Evolutionary conservation across 257 asterid genomes (phyloP).

Genomic region (Prunella vulgaris): DNA sequence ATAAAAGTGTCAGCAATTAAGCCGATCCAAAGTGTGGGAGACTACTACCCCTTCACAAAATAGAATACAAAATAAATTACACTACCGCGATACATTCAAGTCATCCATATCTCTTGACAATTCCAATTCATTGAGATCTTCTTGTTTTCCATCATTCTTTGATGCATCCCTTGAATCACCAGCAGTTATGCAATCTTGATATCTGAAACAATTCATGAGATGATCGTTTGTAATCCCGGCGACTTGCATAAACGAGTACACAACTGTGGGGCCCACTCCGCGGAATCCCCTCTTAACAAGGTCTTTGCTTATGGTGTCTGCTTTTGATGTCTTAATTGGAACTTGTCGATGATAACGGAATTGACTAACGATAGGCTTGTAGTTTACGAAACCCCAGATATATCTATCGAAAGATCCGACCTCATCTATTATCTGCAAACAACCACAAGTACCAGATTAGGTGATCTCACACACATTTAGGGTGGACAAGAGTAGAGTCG

Average conservation of each 20-base stretch:
- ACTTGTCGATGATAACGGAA: conserved; percentile 91
- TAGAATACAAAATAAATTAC: conserved; percentile 30
- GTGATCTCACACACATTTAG: neutral
- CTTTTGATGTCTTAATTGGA: conserved; percentile 86
- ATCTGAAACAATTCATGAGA: conserved; percentile 79
- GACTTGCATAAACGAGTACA: conserved; percentile 93
- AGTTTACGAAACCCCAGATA: conserved; percentile 81
- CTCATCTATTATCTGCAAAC: conserved; percentile 69
- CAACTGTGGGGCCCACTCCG: conserved; percentile 95
- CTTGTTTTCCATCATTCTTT: conserved; percentile 34
- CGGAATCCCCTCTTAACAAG: conserved; percentile 87
- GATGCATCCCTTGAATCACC: conserved; percentile 29
- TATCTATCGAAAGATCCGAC: conserved; percentile 80
- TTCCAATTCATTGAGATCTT: conserved; percentile 44
- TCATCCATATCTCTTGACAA: conserved; percentile 53
- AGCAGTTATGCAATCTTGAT: conserved; percentile 49
- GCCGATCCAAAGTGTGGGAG: conserved; percentile 23
- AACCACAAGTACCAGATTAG: neutral
- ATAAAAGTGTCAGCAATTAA: conserved; percentile 26
- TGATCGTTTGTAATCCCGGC: conserved; percentile 95
- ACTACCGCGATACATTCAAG: conserved; percentile 55
- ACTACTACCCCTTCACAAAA: conserved; percentile 22
- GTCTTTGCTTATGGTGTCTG: conserved; percentile 91
- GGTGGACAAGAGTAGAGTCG: no score
- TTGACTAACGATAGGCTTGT: conserved; percentile 63